These are phyloP conservation scores for Gracilaria caudata DNA, from an alignment of 23 red algal species.

Conservation along the genomic window DNA sequence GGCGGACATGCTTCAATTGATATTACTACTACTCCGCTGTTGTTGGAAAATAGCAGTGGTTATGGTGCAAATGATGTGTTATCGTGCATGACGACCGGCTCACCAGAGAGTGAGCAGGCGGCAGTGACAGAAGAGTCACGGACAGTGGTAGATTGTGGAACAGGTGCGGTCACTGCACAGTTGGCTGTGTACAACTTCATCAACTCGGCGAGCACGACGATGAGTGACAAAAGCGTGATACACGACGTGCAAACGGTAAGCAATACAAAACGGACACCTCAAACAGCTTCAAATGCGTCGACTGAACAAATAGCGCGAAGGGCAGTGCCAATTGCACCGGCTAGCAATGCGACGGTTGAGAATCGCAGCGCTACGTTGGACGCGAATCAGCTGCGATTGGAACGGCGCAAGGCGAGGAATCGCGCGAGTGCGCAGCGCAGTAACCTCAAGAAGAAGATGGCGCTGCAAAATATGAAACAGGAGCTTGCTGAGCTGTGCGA, in stretches of 20 bases:
- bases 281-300: neutral
- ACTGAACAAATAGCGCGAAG: neutral
- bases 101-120: neutral
- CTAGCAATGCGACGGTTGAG: neutral
- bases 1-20: neutral
- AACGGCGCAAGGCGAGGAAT: constrained; percentile 32
- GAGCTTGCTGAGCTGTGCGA: neutral
- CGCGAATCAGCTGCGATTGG: neutral
- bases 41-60: neutral
- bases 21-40: neutral
- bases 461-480: constrained; percentile 25
- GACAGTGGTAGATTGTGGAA: neutral
- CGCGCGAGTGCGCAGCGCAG: constrained; percentile 35
- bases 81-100: neutral
- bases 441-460: constrained; percentile 46
- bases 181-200: neutral
- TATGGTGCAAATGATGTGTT: neutral
- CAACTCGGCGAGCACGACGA: neutral
- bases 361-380: constrained; percentile 3
- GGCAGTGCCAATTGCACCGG: neutral
- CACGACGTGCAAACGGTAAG: neutral
- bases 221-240: neutral
- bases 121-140: neutral
- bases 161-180: neutral
- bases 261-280: neutral